These are phyloP conservation scores for Ostreobium quekettii DNA, from an alignment of 139 green algal genomes.

Conservation along the genomic window DNA sequence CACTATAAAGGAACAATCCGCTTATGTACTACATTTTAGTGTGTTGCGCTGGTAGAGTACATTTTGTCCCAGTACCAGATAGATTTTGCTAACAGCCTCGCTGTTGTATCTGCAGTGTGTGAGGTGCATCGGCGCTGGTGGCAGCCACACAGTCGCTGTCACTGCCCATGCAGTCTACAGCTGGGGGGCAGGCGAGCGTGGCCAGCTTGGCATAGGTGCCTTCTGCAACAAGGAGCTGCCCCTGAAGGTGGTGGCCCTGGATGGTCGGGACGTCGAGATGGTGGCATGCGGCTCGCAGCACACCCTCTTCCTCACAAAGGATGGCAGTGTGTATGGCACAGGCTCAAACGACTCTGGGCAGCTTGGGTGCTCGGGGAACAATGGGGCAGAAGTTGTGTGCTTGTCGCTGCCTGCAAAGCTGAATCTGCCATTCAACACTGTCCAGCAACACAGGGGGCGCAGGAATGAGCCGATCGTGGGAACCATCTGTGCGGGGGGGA, in stretches of 20 bases:
- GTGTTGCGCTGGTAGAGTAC: too few species aligned
- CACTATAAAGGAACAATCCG: too few species aligned
- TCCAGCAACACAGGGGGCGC: slow-evolving; percentile 7
- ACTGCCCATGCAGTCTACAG: slow-evolving; percentile 53
- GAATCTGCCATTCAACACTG: slow-evolving; percentile 30
- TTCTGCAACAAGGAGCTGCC: slow-evolving; percentile 25
- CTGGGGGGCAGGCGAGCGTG: slow-evolving; percentile 55
- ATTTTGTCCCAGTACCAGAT: too few species aligned
- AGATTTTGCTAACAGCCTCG: too few species aligned
- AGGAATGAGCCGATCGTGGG: slow-evolving; percentile 41
- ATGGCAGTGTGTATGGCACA: slow-evolving; percentile 59
- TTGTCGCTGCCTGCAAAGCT: slow-evolving; percentile 27
- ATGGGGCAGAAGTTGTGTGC: slow-evolving; percentile 3
- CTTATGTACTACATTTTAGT: too few species aligned
- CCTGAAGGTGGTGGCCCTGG: slow-evolving; percentile 24
- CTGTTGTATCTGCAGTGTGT: slow-evolving; percentile 62
- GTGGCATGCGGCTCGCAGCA: slow-evolving; percentile 52
- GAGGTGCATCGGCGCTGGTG: slow-evolving; percentile 47
- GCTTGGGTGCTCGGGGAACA: slow-evolving; percentile 27
- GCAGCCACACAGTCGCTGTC: slow-evolving; percentile 62
- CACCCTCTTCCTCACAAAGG: slow-evolving; percentile 55
- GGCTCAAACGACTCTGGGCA: slow-evolving; percentile 46
- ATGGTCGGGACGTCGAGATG: slow-evolving; percentile 25
- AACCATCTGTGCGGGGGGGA: slow-evolving; percentile 39
- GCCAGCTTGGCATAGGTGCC: slow-evolving; percentile 48